Percentiles rank a stretch among this genome's conserved stretches.
Conservation (phyloP, 805 yeast genomes). For the Pichia gijzeniarum region DNA sequence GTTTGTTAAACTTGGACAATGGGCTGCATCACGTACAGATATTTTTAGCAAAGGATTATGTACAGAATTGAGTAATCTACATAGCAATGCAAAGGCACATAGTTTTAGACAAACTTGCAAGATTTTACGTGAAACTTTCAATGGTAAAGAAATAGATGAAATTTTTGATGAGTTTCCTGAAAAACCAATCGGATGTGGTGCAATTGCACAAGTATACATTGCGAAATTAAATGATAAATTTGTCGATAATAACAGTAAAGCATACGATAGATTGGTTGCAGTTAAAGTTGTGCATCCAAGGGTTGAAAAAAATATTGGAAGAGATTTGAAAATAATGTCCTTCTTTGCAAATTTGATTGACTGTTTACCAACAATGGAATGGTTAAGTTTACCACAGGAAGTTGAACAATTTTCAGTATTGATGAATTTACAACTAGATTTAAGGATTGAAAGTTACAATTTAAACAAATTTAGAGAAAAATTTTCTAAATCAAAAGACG, state of each 20-base stretch:
- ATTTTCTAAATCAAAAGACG: constrained; percentile 49
- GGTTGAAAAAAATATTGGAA: constrained; percentile 60
- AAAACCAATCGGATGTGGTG: constrained; percentile 91
- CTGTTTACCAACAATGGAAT: constrained; percentile 87
- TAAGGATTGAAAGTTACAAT: constrained; percentile 84
- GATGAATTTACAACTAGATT: constrained; percentile 85
- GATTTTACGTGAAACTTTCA: constrained; percentile 54
- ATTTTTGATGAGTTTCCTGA: constrained; percentile 74
- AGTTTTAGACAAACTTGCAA: constrained; percentile 51
- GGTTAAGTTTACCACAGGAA: constrained; percentile 93
- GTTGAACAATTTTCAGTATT: constrained; percentile 79
- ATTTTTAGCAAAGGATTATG: constrained; percentile 79
- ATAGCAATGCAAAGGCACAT: constrained; percentile 79
- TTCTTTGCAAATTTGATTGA: constrained; percentile 70
- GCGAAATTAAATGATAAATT: constrained; percentile 54
- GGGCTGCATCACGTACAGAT: constrained; percentile 98
- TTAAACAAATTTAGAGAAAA: constrained; percentile 64
- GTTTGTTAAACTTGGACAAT: constrained; percentile 87
- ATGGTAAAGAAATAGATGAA: constrained; percentile 50
- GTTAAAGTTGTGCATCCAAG: constrained; percentile 89
- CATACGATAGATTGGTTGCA: constrained; percentile 61
- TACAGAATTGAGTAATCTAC: constrained; percentile 66
- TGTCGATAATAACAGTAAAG: constrained; percentile 17
- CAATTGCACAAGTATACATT: constrained; percentile 91
- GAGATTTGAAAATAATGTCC: constrained; percentile 81